A percentile compares a stretch with the other conserved stretches of the same genome.
Conservation (phyloP, 768 basidiomycete genomes). For the Amylocystis lapponica region DNA sequence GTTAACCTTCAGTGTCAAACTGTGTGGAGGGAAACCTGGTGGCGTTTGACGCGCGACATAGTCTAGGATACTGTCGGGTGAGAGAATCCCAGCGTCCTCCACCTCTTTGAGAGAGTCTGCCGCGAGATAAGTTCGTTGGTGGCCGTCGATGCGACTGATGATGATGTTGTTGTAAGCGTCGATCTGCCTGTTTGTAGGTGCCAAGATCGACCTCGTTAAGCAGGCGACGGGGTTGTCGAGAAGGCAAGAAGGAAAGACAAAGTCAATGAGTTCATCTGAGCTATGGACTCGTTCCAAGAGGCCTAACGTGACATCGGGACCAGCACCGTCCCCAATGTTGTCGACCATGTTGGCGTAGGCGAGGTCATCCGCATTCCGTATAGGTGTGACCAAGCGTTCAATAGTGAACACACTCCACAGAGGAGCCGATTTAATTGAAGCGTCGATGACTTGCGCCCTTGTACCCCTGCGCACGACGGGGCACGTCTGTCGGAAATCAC, state of each 20-base stretch:
- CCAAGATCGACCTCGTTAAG: slow-evolving; percentile 23
- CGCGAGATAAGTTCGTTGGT: slow-evolving; percentile 10
- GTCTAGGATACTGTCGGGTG: slow-evolving; percentile 12
- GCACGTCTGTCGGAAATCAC: slow-evolving; percentile 33
- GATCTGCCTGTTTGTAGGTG: slow-evolving; percentile 28
- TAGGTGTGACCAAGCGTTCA: slow-evolving; percentile 17
- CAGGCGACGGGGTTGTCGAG: slow-evolving; percentile 15
- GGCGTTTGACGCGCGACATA: slow-evolving; percentile 11
- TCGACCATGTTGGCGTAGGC: slow-evolving; percentile 29
- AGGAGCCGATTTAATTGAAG: slow-evolving; percentile 27
- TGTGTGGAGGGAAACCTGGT: slow-evolving; percentile 13
- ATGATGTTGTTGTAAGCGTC: slow-evolving; percentile 25
- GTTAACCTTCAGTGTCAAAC: slow-evolving; percentile 21
- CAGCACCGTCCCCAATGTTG: slow-evolving; percentile 28
- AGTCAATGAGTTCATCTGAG: slow-evolving; percentile 8
- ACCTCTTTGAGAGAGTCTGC: slow-evolving; percentile 17
- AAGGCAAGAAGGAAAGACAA: slow-evolving; percentile 17
- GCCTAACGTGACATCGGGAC: background rate
- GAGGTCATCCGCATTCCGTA: slow-evolving; percentile 29
- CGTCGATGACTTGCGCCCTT: slow-evolving; percentile 20
- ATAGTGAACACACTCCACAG: slow-evolving; percentile 27
- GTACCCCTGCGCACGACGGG: slow-evolving; percentile 28
- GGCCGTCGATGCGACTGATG: slow-evolving; percentile 14
- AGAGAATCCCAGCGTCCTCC: slow-evolving; percentile 2
- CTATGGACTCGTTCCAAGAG: background rate